Evolutionary conservation across 805 yeast species (phyloP).

Genomic region (Saccharomyces mikatae): DNA sequence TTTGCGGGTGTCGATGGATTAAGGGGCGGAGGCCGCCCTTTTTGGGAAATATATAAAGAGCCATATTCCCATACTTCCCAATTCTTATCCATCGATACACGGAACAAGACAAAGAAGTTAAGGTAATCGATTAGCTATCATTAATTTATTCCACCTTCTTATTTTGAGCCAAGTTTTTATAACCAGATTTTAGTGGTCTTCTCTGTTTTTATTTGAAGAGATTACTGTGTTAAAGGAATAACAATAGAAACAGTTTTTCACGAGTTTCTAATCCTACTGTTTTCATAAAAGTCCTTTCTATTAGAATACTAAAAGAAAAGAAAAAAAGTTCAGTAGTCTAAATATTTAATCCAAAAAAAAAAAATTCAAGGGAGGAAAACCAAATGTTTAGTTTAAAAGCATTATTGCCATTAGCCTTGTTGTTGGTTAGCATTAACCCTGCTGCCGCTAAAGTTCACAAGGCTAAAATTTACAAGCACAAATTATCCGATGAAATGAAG

Average conservation of each 20-base stretch:
- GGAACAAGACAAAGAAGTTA: not conserved
- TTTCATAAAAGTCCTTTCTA: not conserved
- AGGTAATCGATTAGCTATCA: not conserved
- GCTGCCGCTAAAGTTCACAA: constrained; percentile 46
- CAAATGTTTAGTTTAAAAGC: constrained; percentile 16
- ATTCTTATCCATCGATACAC: not conserved
- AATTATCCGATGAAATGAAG: constrained; percentile 43
- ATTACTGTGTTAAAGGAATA: not conserved
- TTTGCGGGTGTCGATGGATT: not conserved
- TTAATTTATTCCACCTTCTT: not conserved
- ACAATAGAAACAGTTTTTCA: not conserved
- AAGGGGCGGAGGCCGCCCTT: not conserved
- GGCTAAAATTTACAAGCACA: constrained; percentile 51
- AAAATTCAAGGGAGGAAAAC: not conserved
- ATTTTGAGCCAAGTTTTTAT: not conserved
- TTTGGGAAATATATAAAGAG: not conserved
- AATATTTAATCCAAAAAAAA: not conserved
- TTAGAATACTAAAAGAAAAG: not conserved
- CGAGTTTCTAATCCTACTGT: not conserved
- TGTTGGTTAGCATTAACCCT: constrained; percentile 15
- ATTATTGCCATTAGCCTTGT: constrained; percentile 25
- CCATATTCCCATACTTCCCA: not conserved
- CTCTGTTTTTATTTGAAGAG: not conserved
- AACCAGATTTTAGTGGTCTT: not conserved
- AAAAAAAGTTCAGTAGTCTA: not conserved